These are phyloP conservation scores for Jamesozyma hellenica DNA, from an alignment of 805 yeast genomes.

Conservation along the genomic window DNA sequence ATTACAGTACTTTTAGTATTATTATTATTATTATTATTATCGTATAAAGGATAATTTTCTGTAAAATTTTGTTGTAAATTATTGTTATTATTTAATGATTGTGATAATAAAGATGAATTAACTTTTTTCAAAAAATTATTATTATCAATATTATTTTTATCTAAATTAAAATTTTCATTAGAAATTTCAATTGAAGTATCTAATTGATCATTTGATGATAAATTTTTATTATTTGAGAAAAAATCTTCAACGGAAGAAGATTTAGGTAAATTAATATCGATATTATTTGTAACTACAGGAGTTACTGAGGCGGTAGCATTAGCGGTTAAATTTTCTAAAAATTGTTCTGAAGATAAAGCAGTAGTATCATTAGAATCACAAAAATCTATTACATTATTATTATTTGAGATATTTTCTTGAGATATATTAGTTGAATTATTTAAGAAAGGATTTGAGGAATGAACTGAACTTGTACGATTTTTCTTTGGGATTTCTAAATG, in stretches of 20 bases:
- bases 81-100: constrained; percentile 2
- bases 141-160: constrained; percentile 6
- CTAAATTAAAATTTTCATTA: no score
- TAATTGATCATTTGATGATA: background rate
- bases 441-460: constrained; percentile 17
- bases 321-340: constrained; percentile 31
- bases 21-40: no score
- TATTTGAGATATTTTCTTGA: constrained; percentile 4
- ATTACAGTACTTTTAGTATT: constrained; percentile 21
- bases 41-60: background rate
- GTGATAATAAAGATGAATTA: constrained; percentile 19
- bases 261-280: background rate
- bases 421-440: constrained; percentile 5
- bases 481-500: constrained; percentile 9
- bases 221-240: constrained; percentile 26
- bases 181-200: no score
- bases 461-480: constrained; percentile 20
- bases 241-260: constrained; percentile 41
- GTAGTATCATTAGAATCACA: background rate
- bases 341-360: constrained; percentile 23
- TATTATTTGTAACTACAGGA: constrained; percentile 11
- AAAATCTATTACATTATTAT: background rate
- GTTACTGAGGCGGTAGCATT: constrained; percentile 22
- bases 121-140: constrained; percentile 21
- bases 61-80: background rate